Base-by-base conservation (phyloP, 108 stramenopile genomes). In the Asterionellopsis glacialis region DNA sequence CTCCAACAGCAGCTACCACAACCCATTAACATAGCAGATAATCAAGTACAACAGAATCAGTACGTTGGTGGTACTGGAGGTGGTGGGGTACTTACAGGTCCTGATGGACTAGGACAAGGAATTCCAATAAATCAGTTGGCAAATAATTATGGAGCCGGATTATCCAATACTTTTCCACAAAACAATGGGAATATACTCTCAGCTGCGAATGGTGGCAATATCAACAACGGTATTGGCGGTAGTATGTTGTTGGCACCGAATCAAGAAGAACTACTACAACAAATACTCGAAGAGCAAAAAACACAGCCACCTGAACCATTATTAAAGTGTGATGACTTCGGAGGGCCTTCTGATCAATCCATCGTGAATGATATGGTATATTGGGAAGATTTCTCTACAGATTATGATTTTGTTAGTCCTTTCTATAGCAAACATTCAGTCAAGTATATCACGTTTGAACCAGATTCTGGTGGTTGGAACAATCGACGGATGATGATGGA, bases 401-500 rank as follows among this genome's bases (percentile, higher is more conserved):
- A 82, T 55, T 49, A 74, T 18, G 42, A 61, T 38, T 76, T 63
- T 41, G 26, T 73, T n/a, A 60, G 51, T 21, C 70, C 77, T 9
- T 67, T 79, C 55, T 63, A 63, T 40, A 38, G 28, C 14, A 64
- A 76, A 45, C 19, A 16, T 9, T 19, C 16, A 19, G 72, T 69
- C 26, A 43, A 43, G 18, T 83, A 80, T 55, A 40, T 83, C 3
- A 83, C 79, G 39, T 77, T 80, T 23, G 79, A 83, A 72, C 69
- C 73, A n/a, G 81, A 83, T 54, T 22, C 51, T 7, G 78, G 78
- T 58, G 71, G 71, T 1, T 73, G 67, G 62, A 24, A 40, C 6
- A 38, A 63, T 56, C 33, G 22, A 23, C 87, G 91, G 19, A 93
- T 95, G 92, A 59, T 64, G 42, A 67, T 95, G 72, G 95, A 96